Conservation (phyloP, 208 protist species). For the Trypanosoma melophagium region DNA sequence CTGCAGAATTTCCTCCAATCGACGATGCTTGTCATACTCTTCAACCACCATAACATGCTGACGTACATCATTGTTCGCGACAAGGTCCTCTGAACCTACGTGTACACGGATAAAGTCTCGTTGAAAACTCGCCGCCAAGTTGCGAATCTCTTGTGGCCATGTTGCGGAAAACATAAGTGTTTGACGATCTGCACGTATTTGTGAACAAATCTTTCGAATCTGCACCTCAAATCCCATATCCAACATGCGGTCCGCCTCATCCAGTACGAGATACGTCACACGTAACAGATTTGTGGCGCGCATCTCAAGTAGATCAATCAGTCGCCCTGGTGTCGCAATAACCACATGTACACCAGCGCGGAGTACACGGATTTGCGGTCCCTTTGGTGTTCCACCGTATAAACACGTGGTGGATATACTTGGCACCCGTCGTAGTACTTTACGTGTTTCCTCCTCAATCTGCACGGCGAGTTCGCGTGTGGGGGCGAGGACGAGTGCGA, state of each 20-base stretch:
- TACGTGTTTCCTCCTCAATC: constrained; percentile 86
- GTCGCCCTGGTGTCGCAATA: constrained; percentile 96
- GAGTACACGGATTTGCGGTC: constrained; percentile 69
- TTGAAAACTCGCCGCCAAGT: constrained; percentile 89
- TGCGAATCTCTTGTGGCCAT: constrained; percentile 87
- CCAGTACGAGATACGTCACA: constrained; percentile 97
- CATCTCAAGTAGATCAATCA: constrained; percentile 96
- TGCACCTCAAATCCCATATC: constrained; percentile 99
- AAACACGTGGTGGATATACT: constrained; percentile 72
- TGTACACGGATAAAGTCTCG: constrained; percentile 90
- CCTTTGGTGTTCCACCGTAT: constrained; percentile 84
- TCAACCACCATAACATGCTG: constrained; percentile 80
- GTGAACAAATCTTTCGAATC: constrained; percentile 94
- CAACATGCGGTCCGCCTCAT: constrained; percentile 98
- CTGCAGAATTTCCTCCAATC: constrained; percentile 74
- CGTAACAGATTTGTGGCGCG: constrained; percentile 94
- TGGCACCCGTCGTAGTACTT: constrained; percentile 67
- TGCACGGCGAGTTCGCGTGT: constrained; percentile 92
- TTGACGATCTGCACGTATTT: constrained; percentile 95
- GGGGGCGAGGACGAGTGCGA: constrained; percentile 86
- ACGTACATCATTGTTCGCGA: constrained; percentile 77
- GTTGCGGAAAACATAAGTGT: constrained; percentile 98
- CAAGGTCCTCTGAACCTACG: constrained; percentile 89
- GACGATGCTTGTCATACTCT: constrained; percentile 73
- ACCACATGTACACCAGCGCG: constrained; percentile 79